Evolutionary conservation across 129 eudicot species (phyloP).

Genomic region (Centella asiatica): DNA sequence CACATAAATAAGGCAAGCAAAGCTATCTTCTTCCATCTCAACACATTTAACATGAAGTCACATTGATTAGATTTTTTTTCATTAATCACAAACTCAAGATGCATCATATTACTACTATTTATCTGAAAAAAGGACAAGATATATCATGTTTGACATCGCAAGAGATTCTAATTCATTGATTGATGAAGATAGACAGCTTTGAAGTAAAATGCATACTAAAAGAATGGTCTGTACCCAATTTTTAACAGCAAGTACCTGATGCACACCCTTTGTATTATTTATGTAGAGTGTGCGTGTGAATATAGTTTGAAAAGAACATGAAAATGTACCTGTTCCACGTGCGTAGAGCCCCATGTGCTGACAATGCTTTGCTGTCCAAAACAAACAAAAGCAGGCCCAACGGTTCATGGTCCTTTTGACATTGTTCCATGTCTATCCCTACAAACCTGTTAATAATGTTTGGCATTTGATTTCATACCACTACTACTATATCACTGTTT

Average conservation of each 20-base stretch:
- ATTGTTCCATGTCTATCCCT: neutral
- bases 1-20: too few species aligned
- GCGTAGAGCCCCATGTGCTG: conserved; percentile 18
- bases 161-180: conserved; percentile 17
- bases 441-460: neutral
- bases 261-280: too few species aligned
- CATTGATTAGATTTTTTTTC: too few species aligned
- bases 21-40: too few species aligned
- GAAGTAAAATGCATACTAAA: neutral
- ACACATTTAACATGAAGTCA: too few species aligned
- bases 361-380: conserved; percentile 9
- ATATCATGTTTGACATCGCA: conserved; percentile 7
- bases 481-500: too few species aligned
- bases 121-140: neutral
- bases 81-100: too few species aligned
- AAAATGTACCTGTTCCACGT: conserved; percentile 9
- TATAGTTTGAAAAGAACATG: neutral
- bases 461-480: too few species aligned
- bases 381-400: conserved; percentile 19
- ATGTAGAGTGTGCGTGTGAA: neutral
- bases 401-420: conserved; percentile 14
- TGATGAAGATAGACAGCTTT: conserved; percentile 2
- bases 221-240: neutral
- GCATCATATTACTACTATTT: too few species aligned
- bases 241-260: too few species aligned